A percentile compares a stretch with the other conserved stretches of the same genome.
These are phyloP conservation scores for Murraya paniculata DNA, from an alignment of 345 rosid species.

Conservation along the genomic window DNA sequence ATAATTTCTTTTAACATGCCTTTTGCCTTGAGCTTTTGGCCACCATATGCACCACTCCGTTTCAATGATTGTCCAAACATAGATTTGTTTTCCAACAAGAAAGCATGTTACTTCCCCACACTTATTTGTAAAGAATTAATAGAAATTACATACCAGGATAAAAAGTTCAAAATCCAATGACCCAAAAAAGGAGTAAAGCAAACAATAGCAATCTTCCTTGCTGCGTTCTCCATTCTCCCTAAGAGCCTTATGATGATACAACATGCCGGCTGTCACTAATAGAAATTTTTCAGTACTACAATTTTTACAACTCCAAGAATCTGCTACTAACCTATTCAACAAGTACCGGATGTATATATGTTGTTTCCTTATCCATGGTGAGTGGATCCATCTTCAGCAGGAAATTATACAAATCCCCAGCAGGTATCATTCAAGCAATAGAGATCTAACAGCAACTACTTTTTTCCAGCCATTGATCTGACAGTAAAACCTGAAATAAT, in stretches of 20 bases:
- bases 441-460: background rate
- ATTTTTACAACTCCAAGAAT: slow-evolving; percentile 23
- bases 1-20: background rate
- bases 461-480: background rate
- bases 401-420: background rate
- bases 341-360: background rate
- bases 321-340: slow-evolving; percentile 8
- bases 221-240: background rate
- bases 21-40: background rate
- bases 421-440: background rate
- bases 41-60: background rate
- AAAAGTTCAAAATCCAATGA: background rate
- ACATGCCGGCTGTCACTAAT: background rate
- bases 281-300: slow-evolving; percentile 6
- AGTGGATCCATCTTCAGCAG: background rate
- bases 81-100: background rate
- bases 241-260: slow-evolving; percentile 6
- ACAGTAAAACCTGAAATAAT: slow-evolving; percentile 1
- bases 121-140: background rate
- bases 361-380: background rate
- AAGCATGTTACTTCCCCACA: background rate
- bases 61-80: background rate
- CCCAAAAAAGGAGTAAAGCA: background rate
- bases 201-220: background rate
- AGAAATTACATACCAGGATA: background rate